Evolutionary conservation across 1,139 yeast genomes (phyloP), one percentile per base, ranked within the genome.

Genomic region (Blastobotrys serpentis): DNA sequence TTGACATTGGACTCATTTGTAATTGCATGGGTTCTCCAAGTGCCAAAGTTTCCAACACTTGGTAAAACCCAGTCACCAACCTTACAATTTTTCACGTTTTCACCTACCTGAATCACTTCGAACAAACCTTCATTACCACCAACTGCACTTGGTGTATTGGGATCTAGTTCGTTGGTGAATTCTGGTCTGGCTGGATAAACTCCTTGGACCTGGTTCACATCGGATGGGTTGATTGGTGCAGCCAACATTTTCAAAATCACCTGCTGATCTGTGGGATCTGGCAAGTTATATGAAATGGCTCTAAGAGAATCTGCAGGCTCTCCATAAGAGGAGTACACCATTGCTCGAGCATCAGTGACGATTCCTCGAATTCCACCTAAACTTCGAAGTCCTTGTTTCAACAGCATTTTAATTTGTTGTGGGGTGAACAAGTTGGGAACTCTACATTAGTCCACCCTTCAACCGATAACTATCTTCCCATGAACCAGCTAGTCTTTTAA

Each of bases 91-190:
- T 63, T 57, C 16, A 70, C 71, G 11, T 63, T 57, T 25, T 63
- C 53, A n/a, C 96, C 96, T 17, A 79, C 79, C 54, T 85, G 81
- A 19, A 87, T 66, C 13, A 92, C 82, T 65, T 90, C 89, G 64
- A 88, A 92, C 22, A 89, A 76, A 11, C 98, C 98, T 70, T 92
- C 99, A 64, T 92, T 90, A 49, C 98, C 98, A 25, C 88, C 89
- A 48, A 87, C 82, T 1, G 92, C 92, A 34, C 78, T 71, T 1
- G 92, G 88, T 37, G 74, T 76, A 3, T 68, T 62, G 2, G 87
- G 77, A 4, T 83, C 81, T 38, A 79, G 71, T 16, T 72, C 75
- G 2, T 66, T 62, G 6, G 82, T 75, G 57, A 84, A 76, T 38
- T 72, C 75, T 0, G 96, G 95, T 56, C 74, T 78, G n/a, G 89